Base-by-base conservation (phyloP, 805 yeast genomes). In the Debaryomyces prosopidis region DNA sequence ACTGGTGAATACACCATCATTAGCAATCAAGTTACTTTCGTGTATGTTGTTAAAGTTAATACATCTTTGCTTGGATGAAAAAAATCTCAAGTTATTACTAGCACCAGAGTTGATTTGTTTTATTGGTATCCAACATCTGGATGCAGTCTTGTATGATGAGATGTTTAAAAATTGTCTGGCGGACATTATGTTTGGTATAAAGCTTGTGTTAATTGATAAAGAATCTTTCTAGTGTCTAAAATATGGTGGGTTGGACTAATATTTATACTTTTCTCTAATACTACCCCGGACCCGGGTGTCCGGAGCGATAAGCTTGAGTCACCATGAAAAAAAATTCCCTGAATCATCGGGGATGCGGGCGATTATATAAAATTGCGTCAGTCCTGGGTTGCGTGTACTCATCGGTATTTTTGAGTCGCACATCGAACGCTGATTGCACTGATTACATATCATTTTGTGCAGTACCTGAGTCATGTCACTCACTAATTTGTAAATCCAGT, bases 41-140 rank as follows among this genome's bases (percentile, higher is more conserved):
- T 59, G 57, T 31, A 54, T 44, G 47, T 60, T 66, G 59, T 65
- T 67, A 46, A 68, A 59, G 57, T 66, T 65, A 32, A 69, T 58
- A 35, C 56, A 59, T 49, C 71, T 59, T 46, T 68, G 73, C 44
- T 57, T 59, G 1, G 73, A 65, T 27, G 74, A 68, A 39, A 69
- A 71, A 45, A 50, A 57, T 50, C 75, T 61, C 36, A 50, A 30
- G 20, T 44, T 45, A 11, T 36, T 31, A 30, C 40, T 35, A 10
- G 15, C 19, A 45, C 44, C 19, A 45, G 47, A 43, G 36, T 42
- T 37, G 37, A 42, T 34, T 40, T 52, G 53, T 40, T 60, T 63
- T 32, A 57, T 51, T 38, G 73, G 72, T 19, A 71, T 53, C 76
- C 76, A 71, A 55, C 75, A 69, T 48, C 73, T 66, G 39, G 74